Base-by-base conservation (phyloP, 495 filamentous ascomycete species). In the Aspergillus asperescens region DNA sequence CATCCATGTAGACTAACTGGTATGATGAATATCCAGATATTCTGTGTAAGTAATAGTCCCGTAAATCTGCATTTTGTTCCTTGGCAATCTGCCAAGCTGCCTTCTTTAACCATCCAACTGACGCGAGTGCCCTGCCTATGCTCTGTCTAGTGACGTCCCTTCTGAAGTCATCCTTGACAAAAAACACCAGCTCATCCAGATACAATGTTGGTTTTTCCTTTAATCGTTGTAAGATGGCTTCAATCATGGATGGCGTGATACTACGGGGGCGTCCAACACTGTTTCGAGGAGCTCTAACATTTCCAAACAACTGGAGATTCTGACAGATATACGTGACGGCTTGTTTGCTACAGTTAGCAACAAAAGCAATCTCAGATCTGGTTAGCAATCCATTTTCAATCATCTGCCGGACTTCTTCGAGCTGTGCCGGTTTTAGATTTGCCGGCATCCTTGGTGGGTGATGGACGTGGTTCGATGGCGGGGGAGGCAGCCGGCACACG, bases 1-100 rank as follows among this genome's bases (percentile, higher is more conserved):
- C 57, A 56, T 71, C 62, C 15, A 71, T 61, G 52, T 55, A 71
- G 9, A 73, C 61, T 32, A 67, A 51, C 3, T 69, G 60, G 38
- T 66, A 64, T 12, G 62, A 67, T 24, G 44, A 15, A 48, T 59
- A 71, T 1, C 57, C 28, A 7, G 67, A 72, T 32, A 71, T n/a
- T 9, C 59, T 64, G 55, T 71, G 37, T 5, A 63, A 29, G 45
- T 75, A 73, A 1, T 52, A 55, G 45, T 70, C 67, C 41, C 63
- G 56, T 15, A 74, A 58, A 37, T 71, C 58, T 7, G 59, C 29
- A 46, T 67, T 69, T 23, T 58, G 48, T 23, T 58, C 55, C 20
- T 45, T 56, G 5, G 54, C 57, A 19, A 23, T 48, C 20, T 52
- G 44, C 13, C 37, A 22, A 1, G 50, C 32, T 22, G 12, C 50